Evolutionary conservation across 2,329 filamentous ascomycete species (phyloP), one percentile per base, ranked within the genome.

Genomic region (Hawksworthiomyces lignivorus): DNA sequence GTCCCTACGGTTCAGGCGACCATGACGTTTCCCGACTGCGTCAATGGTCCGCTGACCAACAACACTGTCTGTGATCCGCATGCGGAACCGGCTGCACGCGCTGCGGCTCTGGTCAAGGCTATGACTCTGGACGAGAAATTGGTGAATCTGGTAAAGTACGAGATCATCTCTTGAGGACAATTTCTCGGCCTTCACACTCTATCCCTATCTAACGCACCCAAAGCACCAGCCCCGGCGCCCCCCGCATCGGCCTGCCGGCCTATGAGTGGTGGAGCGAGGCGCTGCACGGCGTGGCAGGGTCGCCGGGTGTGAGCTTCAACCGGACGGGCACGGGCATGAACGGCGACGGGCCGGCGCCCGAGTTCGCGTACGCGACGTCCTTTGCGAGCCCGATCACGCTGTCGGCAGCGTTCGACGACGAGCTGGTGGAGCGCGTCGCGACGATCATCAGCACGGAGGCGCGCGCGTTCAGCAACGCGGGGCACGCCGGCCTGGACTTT

Each of bases 401-500:
- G 46, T 53, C 54, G 1, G 57, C 59, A 0, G 55, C 57, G 3
- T 61, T 61, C 41, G 58, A 61, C 43, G 57, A 60, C 20, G 51
- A 52, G n/a, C 49, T 60, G 7, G 51, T 60, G 5, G 46, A 55
- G 27, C 29, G 41, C 2, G 49, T 61, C 10, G 49, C 43, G 3
- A 41, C 39, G 4, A 34, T 43, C 2, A 33, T 61, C 14, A 55
- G 59, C 33, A 56, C 51, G 5, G 59, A 62, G 38, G 56, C 56
- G 14, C 52, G 58, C 22, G 57, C 59, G 2, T 62, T 55, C 17
- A 53, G 51, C 46, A 62, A 62, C 37, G 51, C 39, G 15, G 54
- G 53, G 9, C 47, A 49, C 10, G 53, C 57, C 5, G 57, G 57
- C 0, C 56, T 77, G 5, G 68, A 80, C 53, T 78, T 66, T 51